These are phyloP conservation scores for Russula sp. DNA, from an alignment of 768 basidiomycete species.

Conservation along the genomic window DNA sequence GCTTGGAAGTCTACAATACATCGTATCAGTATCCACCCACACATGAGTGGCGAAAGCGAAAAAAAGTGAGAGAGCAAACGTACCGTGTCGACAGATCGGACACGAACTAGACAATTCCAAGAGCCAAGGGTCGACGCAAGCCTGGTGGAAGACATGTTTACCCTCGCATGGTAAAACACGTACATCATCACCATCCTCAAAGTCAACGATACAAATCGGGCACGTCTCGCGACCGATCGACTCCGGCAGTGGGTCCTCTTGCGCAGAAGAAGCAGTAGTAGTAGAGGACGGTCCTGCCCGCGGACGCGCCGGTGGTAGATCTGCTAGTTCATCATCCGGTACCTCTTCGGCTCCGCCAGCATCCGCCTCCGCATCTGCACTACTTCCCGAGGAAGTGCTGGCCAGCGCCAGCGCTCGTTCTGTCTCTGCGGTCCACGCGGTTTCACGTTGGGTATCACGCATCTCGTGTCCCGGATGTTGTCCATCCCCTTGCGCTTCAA, in stretches of 20 bases:
- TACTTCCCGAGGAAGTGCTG: not conserved
- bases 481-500: slow-evolving; percentile 12
- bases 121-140: slow-evolving; percentile 92
- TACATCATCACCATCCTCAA: slow-evolving; percentile 90
- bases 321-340: slow-evolving; percentile 9
- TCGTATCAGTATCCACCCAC: not conserved
- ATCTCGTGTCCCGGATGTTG: slow-evolving; percentile 2
- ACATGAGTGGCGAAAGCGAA: not conserved
- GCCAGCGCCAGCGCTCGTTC: not conserved
- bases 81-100: slow-evolving; percentile 89
- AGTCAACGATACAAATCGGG: slow-evolving; percentile 93
- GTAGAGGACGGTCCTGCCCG: slow-evolving; percentile 28
- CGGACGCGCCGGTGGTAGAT: slow-evolving; percentile 21
- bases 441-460: not conserved
- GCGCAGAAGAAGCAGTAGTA: slow-evolving; percentile 31
- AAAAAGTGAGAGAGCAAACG: slow-evolving; percentile 24
- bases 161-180: slow-evolving; percentile 89
- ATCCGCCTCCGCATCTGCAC: not conserved
- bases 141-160: slow-evolving; percentile 85
- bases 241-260: slow-evolving; percentile 51
- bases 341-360: not conserved
- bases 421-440: not conserved
- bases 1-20: slow-evolving; percentile 39
- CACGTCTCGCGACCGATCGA: slow-evolving; percentile 82
- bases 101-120: slow-evolving; percentile 87